Evolutionary conservation across 148 eudicot genomes (phyloP), one percentile per base, ranked within the genome.

Genomic region (Heliamphora exappendiculata): DNA sequence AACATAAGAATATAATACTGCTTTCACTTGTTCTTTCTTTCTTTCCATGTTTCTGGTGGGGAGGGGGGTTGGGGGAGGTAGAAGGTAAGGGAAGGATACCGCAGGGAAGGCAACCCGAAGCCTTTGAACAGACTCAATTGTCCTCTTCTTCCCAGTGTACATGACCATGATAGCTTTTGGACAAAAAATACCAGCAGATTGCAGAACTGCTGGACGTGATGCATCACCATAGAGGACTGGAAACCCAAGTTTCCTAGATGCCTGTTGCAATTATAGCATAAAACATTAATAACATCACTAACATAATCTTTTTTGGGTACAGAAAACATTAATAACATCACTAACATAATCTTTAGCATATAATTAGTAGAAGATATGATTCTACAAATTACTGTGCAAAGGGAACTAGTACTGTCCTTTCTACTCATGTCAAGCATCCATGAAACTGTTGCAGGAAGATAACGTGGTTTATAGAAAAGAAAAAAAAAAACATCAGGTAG

Each of bases 181-280:
- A 78, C 96, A 87, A 68, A 89, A 82, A 67, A 95, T 88, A 70
- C 98, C 97, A 78, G 98, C 97, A 73, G 97, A 91, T 75, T 88
- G 93, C 79, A 92, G 81, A 72, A 95, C 97, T 20, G 92, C 83
- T 3, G 97, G 93, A 51, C 98, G 89, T 53, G 98, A 89, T 58
- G 96, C 97, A 87, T 95, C 98, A 50, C 98, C 98, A 75, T 91
- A 95, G n/a, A 88, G 86, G 70, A 92, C 88, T 14, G 97, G 98
- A 80, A 92, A 95, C 57, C 94, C 98, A n/a, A 85, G 97, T 76
- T 89, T 84, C 68, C 82, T 95, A 74, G 97, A 91, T 76, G 86
- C 82, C 98, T 95, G 86, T 81, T 60, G 26, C 37, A 39, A n/a
- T 44, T 22, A 67, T n/a, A 60, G 44, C 37, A 20, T 13, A 26